Evolutionary conservation across 306 rosid species (phyloP).

Genomic region (Argentina anserina): DNA sequence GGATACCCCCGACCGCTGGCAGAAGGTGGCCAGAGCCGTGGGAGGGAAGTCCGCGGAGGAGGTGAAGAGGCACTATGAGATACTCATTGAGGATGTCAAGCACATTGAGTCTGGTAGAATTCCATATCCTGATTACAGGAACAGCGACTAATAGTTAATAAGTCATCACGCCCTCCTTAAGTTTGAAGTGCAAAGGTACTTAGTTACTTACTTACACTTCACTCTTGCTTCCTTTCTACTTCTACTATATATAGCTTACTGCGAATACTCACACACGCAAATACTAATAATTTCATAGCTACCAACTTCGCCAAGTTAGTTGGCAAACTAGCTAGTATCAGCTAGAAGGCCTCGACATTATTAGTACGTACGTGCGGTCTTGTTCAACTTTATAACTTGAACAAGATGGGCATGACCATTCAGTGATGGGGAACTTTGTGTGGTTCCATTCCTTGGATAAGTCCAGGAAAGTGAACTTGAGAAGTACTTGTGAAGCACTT

Average conservation of each 20-base stretch:
- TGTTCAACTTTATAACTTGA: not conserved
- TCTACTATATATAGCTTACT: not conserved
- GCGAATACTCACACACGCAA: not conserved
- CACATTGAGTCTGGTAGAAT: constrained; percentile 64
- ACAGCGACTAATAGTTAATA: constrained; percentile 17
- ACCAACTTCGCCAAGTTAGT: not conserved
- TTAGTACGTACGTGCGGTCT: not conserved
- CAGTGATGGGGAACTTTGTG: not conserved
- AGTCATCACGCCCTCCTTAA: not conserved
- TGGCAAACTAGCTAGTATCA: no score
- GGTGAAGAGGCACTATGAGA: constrained; percentile 65
- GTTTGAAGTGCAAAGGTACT: constrained; percentile 9
- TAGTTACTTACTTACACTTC: not conserved
- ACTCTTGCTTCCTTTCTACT: not conserved
- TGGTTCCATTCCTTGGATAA: constrained; percentile 16
- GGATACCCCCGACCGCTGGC: constrained; percentile 81
- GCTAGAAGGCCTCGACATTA: not conserved
- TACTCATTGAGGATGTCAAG: constrained; percentile 61
- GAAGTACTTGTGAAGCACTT: constrained; percentile 10
- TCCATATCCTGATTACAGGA: constrained; percentile 60
- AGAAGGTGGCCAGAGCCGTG: constrained; percentile 62
- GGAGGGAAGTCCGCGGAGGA: constrained; percentile 67
- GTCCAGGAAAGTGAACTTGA: constrained; percentile 29
- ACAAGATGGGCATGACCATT: not conserved
- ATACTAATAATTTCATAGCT: not conserved